Base-by-base conservation (phyloP, 129 eudicot species). In the Cynara cardunculus region DNA sequence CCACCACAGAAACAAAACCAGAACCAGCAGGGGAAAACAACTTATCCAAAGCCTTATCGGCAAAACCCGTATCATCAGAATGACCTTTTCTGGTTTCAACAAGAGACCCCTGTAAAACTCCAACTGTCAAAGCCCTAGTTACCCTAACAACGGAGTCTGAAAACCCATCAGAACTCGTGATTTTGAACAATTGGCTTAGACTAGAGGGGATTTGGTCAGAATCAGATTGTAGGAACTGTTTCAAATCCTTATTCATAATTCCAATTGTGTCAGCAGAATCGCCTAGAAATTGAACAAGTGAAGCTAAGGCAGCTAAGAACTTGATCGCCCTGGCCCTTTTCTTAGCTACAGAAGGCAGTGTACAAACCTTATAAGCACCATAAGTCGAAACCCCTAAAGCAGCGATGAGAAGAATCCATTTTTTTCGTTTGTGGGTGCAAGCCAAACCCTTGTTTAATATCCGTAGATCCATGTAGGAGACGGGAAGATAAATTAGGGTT, bases 191-290 rank as follows among this genome's bases (percentile, higher is more conserved):
- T 76, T 96, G 99, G 78, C 70, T 93, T 61, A 93, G 78, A 83
- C 91, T 91, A 28, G 76, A 78, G 16, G 99, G 98, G 66, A 93
- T 83, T 78, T 91, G 89, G 74, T 96, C 90, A 7, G 98, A 96
- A 87, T 96, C 97, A 3, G 99, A 92, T 59, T 80, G 81, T 21
- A 96, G 49, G 65, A 96, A 96, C 31, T 86, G 78, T 31, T 89
- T 96, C 26, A 93, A 21, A 87, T 96, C 99, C 37, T 82, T 93
- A 0, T 98, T 87, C 34, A 96, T 74, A 9, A 93, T 44, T 34
- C 98, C 92, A 53, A 93, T 75, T 31, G 90, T 81, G 65, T 92
- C 95, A 8, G 98, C 90, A 27, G 98, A 96, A 83, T 93, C 90
- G 19, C 90, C 92, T 11, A 91, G 79, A 24, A 82, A 86, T 79